Evolutionary conservation across 1,284 basidiomycete species (phyloP), one percentile per base, ranked within the genome.

Genomic region (Phellopilus nigrolimitatus): DNA sequence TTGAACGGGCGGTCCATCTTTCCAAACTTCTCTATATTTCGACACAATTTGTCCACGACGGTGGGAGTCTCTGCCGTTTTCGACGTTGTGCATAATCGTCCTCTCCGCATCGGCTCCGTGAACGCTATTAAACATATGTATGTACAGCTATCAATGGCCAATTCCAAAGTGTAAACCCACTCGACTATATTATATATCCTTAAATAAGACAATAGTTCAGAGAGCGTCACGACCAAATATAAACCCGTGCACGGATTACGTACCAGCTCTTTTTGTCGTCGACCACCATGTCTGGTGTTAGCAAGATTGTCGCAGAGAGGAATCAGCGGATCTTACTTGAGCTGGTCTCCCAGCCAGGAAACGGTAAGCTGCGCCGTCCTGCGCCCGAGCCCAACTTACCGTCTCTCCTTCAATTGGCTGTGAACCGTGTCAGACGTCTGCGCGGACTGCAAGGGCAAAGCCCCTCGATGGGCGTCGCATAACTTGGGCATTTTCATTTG

Each of bases 401-500:
- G n/a, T n/a, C n/a, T n/a, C n/a, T n/a, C n/a, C n/a, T n/a, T n/a
- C n/a, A n/a, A n/a, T n/a, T n/a, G n/a, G n/a, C n/a, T n/a, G n/a
- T n/a, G n/a, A n/a, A n/a, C n/a, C 8, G 7, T 55, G 47, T 13
- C 61, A 90, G 88, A 88, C 66, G 63, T 79, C 19, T 94, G 91
- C 65, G 91, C 91, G 7, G 91, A 94, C 67, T 94, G 91, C 68
- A 88, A 84, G 66, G 71, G 80, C 79, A 55, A 76, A 75, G 53
- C 53, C 59, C 89, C 90, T 3, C 71, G 91, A 70, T 93, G 91
- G 91, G 83, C 88, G 1, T 88, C 85, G 3, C 71, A 87, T 62
- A 92, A 82, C 60, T 68, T 93, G 3, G 88, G 88, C 13, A 86
- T 91, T 56, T 90, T 90, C 62, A 74, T 91, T 24, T 91, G 88